Conservation (phyloP, 164 flowering plant genomes). For the Chimonanthus salicifolius region DNA sequence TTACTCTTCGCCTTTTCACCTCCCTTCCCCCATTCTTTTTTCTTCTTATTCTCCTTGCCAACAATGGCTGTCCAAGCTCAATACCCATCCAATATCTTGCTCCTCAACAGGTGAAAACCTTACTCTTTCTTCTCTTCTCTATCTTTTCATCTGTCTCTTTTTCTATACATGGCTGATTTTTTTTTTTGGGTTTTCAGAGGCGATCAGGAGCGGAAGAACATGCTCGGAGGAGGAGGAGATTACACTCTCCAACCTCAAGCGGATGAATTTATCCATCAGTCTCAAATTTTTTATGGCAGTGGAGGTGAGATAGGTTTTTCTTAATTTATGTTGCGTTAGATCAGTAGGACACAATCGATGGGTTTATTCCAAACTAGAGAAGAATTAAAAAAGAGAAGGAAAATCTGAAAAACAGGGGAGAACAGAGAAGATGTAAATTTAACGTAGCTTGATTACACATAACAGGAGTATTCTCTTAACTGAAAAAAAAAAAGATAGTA, state of each 20-base stretch:
- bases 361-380: no score
- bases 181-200: conserved; percentile 4
- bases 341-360: no score
- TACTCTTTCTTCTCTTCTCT: background rate
- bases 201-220: conserved; percentile 11
- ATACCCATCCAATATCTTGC: conserved; percentile 66
- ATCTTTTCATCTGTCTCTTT: background rate
- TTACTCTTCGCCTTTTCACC: conserved; percentile 2
- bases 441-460: no score
- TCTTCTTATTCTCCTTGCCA: conserved; percentile 1
- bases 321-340: background rate
- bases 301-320: conserved; percentile 10
- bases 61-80: conserved; percentile 85
- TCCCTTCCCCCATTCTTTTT: conserved; percentile 1
- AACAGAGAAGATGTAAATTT: no score
- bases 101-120: conserved; percentile 51
- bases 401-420: no score
- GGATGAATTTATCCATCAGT: conserved; percentile 6
- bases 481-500: no score
- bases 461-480: no score
- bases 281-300: conserved; percentile 3
- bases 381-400: no score
- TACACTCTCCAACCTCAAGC: conserved; percentile 6
- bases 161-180: background rate
- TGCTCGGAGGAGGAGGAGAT: conserved; percentile 7